Evolutionary conservation across 2,329 filamentous ascomycete species (phyloP), one percentile per base, ranked within the genome.

Genomic region (Hymenoscyphus occultus): DNA sequence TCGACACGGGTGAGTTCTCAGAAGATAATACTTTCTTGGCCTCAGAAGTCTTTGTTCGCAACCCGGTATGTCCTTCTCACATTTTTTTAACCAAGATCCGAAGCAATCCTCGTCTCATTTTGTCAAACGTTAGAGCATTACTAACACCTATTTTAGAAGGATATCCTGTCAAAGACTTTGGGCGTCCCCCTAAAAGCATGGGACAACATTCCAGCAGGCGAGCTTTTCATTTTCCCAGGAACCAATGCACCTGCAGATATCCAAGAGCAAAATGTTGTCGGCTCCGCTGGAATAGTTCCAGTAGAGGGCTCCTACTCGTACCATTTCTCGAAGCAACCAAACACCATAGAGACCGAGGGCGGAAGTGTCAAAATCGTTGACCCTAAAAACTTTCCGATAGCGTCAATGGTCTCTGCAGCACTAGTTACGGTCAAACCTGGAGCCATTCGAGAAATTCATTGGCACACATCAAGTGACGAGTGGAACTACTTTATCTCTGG

Each of bases 401-500:
- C 90, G 57, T 87, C 85, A 76, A 90, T 87, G 0, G 84, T 93
- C 22, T 89, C 90, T 0, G 90, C 90, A 0, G 90, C 89, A 0
- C 84, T 92, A 71, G 83, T 91, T 19, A 84, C 84, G 45, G 90
- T 93, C 67, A 80, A 89, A 68, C 90, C 90, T 2, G 72, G 72
- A 1, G 72, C 71, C 5, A 63, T 74, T 42, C 67, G 72, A 13
- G 72, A 73, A 57, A 92, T 93, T 82, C 90, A 93, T 79, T 93
- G 90, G 90, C 90, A 93, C 73, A 89, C 90, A 0, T 87, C 86
- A 56, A 89, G 89, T 13, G 90, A 93, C 72, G 90, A 93, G 76
- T 93, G 90, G 90, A 90, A 86, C 6, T 93, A 90, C 77, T 92
- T 93, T 80, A 85, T 93, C 74, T 78, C 79, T 32, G 91, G 91